Conservation (phyloP, 345 rosid genomes). For the Eucalyptus melliodora region DNA sequence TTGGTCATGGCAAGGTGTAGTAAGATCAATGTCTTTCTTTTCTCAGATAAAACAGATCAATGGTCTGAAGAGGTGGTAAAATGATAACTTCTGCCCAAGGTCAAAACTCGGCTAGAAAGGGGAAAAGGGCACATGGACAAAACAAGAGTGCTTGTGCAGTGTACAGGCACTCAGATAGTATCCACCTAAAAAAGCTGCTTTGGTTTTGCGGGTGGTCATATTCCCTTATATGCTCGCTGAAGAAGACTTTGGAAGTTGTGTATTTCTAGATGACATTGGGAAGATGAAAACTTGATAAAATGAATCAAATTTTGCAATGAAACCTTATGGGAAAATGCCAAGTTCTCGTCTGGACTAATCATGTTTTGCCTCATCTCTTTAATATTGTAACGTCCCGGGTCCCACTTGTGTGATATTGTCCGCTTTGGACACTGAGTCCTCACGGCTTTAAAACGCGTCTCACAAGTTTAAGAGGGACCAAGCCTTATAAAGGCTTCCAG, state of each 20-base stretch:
- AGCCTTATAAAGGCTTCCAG: too few relatives aligned
- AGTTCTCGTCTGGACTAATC: neutral
- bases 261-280: neutral
- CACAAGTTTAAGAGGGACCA: too few relatives aligned
- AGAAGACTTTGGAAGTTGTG: neutral
- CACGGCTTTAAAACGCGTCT: too few relatives aligned
- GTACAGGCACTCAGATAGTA: too few relatives aligned
- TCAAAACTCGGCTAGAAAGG: neutral
- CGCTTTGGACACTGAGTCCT: too few relatives aligned
- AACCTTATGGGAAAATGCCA: neutral
- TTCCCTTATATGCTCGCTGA: neutral
- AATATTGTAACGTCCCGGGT: too few relatives aligned
- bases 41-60: neutral
- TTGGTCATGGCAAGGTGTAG: neutral
- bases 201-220: neutral
- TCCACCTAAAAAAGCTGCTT: too few relatives aligned
- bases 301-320: neutral
- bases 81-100: neutral
- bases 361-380: neutral
- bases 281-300: neutral
- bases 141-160: too few relatives aligned
- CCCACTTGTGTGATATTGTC: too few relatives aligned
- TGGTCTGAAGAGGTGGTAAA: neutral
- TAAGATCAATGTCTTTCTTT: neutral
- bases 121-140: neutral